These are phyloP conservation scores for Agastache rugosa DNA, from an alignment of 257 asterid genomes.

Conservation along the genomic window DNA sequence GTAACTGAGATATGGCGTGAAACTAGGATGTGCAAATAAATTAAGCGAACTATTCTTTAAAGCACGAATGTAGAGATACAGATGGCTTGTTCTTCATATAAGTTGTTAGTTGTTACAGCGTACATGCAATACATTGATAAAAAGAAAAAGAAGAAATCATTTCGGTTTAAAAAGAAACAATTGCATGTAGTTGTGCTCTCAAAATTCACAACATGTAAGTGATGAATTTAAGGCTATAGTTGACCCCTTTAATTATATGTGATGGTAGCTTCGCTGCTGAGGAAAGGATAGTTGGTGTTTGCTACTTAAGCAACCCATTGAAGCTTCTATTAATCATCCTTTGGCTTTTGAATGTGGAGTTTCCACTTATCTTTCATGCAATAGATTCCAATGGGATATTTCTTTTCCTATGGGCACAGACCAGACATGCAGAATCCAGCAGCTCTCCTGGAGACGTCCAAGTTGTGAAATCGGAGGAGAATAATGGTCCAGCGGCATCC, in stretches of 20 bases:
- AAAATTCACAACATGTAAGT: too few relatives aligned
- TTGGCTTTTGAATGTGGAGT: background rate
- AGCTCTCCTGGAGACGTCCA: conserved; percentile 14
- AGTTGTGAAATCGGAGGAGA: conserved; percentile 23
- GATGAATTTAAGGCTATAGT: too few relatives aligned
- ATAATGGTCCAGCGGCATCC: conserved; percentile 14
- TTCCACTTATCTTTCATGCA: background rate
- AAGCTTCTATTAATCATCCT: background rate
- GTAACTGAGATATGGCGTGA: too few relatives aligned
- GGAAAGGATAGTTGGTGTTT: background rate
- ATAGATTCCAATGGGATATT: conserved; percentile 18
- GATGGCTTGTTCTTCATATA: too few relatives aligned
- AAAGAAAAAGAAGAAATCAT: too few relatives aligned
- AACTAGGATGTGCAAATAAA: too few relatives aligned
- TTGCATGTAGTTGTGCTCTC: too few relatives aligned
- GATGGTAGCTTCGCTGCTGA: background rate
- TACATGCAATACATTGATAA: background rate
- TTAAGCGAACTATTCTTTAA: too few relatives aligned
- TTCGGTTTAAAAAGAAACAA: too few relatives aligned
- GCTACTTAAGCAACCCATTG: background rate
- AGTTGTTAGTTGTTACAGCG: too few relatives aligned
- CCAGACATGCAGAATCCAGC: conserved; percentile 2
- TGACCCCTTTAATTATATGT: background rate
- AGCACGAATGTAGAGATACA: too few relatives aligned
- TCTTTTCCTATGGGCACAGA: conserved; percentile 21